Evolutionary conservation across 768 basidiomycete genomes (phyloP), one percentile per base, ranked within the genome.

Genomic region (Hirschioporus abietinus): DNA sequence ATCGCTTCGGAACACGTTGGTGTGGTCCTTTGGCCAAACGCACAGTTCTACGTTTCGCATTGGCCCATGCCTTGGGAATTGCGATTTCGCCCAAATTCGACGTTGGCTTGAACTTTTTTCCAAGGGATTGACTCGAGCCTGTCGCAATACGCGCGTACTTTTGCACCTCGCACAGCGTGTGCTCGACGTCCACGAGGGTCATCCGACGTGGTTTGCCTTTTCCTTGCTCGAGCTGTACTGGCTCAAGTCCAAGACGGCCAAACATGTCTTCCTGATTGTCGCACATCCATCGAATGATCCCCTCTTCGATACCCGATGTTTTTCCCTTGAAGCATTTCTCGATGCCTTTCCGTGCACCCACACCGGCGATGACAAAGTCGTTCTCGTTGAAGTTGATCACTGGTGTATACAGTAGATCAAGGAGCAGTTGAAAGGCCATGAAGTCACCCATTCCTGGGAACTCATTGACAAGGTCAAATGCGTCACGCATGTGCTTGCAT

Each of bases 381-480:
- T 85, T 78, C 65, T 84, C 83, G 65, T 86, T 85, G 71, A 87
- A 92, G 71, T 87, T 82, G 66, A 91, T 72, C 62, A 73, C 68
- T 15, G 76, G 68, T 26, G 76, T 72, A 73, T 90, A 90, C 10
- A 84, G 83, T 25, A 89, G 77, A 67, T 83, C 83, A 63, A 88
- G 74, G 63, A 88, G 75, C 42, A 88, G 84, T 73, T 93, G 92
- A 72, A 86, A 90, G 0, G 87, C 82, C 36, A 83, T 86, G 74
- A 93, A 93, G 34, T 83, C 82, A n/a, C 88, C 91, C 84, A 92
- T 86, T 69, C 89, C 83, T 0, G 86, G 90, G 70, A 84, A 91
- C 1, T 82, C 79, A 26, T 79, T 76, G 27, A 79, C 69, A 24
- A 73, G 68, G 61, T 87, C 86, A 70, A 83, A 91, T 25, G 90